A percentile compares a stretch with the other conserved stretches of the same genome.
These are phyloP conservation scores for Hypoxylon sp. DNA, from an alignment of 2,329 filamentous ascomycete genomes.

Conservation along the genomic window DNA sequence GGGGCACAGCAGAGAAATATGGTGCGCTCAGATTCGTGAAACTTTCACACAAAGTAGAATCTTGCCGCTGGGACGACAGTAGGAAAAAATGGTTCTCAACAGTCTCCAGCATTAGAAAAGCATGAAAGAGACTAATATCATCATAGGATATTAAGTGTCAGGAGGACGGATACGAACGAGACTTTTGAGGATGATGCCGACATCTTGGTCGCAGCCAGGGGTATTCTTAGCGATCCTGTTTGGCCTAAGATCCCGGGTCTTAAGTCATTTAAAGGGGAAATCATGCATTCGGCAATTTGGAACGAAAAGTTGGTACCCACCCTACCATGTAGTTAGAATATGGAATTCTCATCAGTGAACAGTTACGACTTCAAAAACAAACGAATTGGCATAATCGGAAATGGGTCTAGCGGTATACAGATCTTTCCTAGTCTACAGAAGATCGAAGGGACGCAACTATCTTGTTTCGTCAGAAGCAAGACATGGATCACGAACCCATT, in stretches of 20 bases:
- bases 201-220: conserved; percentile 53
- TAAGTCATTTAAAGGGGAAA: conserved; percentile 51
- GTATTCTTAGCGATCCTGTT: conserved; percentile 53
- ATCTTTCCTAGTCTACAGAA: conserved; percentile 60
- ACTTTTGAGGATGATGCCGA: conserved; percentile 52
- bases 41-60: conserved; percentile 52
- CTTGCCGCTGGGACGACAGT: conserved; percentile 52
- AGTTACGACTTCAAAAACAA: conserved; percentile 59
- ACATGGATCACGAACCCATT: conserved; percentile 61
- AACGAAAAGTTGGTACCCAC: conserved; percentile 47
- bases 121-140: neutral
- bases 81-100: conserved; percentile 50
- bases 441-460: conserved; percentile 51
- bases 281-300: conserved; percentile 58
- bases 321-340: neutral
- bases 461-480: conserved; percentile 58
- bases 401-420: conserved; percentile 61
- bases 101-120: neutral
- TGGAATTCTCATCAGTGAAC: too few relatives aligned
- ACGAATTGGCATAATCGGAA: conserved; percentile 60
- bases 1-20: conserved; percentile 56
- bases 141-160: conserved; percentile 48
- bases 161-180: conserved; percentile 48
- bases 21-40: conserved; percentile 58
- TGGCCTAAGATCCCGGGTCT: conserved; percentile 57